Conservation (phyloP, 2,329 filamentous ascomycete species). For the Cercospora citrullina region DNA sequence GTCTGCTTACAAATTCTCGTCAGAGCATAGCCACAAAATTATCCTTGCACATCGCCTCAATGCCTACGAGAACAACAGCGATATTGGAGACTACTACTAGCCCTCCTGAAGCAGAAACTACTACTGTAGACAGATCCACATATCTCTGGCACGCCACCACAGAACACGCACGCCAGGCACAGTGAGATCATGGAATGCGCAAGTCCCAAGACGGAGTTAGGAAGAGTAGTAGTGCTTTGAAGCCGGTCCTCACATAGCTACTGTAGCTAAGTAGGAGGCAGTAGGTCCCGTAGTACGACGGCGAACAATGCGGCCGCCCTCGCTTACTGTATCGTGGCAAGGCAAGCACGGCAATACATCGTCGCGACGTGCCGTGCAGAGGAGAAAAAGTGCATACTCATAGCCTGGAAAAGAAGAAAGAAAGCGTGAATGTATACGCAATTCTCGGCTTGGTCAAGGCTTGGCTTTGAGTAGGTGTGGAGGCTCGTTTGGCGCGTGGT, state of each 20-base stretch:
- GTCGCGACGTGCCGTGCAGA: neutral
- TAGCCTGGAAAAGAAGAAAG: neutral
- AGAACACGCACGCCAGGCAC: neutral
- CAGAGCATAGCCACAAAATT: neutral
- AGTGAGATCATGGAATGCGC: conserved; percentile 2
- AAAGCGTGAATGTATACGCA: conserved; percentile 1
- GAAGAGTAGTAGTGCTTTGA: neutral
- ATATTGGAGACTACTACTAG: neutral
- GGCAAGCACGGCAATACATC: neutral
- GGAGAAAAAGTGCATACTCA: neutral
- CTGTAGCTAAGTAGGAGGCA: neutral
- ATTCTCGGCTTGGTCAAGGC: conserved; percentile 6
- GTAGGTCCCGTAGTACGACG: no score
- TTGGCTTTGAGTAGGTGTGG: conserved; percentile 7
- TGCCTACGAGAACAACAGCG: neutral
- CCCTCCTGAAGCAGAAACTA: neutral
- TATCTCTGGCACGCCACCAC: neutral
- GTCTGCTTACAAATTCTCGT: neutral
- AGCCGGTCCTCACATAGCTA: neutral
- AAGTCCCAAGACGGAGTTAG: neutral
- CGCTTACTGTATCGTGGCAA: no score
- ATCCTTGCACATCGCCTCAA: neutral
- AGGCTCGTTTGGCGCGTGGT: neutral
- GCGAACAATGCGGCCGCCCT: neutral
- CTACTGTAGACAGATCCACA: neutral